A percentile compares a stretch with the other conserved stretches of the same genome.
Evolutionary conservation across 352 stramenopile genomes (phyloP).

Genomic region (Globisporangium takayamanum): DNA sequence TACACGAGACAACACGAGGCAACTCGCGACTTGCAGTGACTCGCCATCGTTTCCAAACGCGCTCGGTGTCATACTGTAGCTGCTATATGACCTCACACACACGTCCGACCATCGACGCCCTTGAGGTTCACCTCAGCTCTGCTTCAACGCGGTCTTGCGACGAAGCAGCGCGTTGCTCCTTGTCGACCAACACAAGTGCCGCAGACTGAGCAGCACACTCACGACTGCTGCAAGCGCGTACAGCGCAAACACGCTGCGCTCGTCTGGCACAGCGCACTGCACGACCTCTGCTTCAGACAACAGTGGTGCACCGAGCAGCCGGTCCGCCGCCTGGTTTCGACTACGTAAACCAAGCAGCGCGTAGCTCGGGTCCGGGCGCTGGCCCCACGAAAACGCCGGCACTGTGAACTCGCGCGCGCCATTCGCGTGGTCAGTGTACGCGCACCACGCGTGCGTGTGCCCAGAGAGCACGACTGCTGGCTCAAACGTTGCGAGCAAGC

Average conservation of each 20-base stretch:
- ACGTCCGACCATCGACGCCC: neutral
- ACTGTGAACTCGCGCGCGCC: slow-evolving; percentile 52
- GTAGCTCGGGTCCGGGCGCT: slow-evolving; percentile 76
- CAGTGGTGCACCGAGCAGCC: neutral
- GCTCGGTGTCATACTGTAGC: too few species aligned
- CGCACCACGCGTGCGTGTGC: slow-evolving; percentile 72
- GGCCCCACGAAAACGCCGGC: slow-evolving; percentile 71
- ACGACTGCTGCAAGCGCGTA: neutral
- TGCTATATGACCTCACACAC: too few species aligned
- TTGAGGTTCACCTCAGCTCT: neutral
- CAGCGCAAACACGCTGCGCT: neutral
- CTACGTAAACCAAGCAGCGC: slow-evolving; percentile 31
- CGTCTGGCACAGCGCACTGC: neutral
- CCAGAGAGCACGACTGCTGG: slow-evolving; percentile 59
- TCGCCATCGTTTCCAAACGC: too few species aligned
- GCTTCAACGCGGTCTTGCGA: slow-evolving; percentile 1
- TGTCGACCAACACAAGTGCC: neutral
- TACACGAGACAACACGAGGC: too few species aligned
- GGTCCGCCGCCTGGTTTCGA: neutral
- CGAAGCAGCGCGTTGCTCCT: neutral
- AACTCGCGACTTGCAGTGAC: too few species aligned
- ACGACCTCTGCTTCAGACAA: neutral
- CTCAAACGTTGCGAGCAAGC: slow-evolving; percentile 40
- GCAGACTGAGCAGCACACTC: neutral
- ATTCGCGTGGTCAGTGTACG: slow-evolving; percentile 23